phyloP scores from a whole-genome alignment of 306 rosid species.

The Inga oerstediana region DNA sequence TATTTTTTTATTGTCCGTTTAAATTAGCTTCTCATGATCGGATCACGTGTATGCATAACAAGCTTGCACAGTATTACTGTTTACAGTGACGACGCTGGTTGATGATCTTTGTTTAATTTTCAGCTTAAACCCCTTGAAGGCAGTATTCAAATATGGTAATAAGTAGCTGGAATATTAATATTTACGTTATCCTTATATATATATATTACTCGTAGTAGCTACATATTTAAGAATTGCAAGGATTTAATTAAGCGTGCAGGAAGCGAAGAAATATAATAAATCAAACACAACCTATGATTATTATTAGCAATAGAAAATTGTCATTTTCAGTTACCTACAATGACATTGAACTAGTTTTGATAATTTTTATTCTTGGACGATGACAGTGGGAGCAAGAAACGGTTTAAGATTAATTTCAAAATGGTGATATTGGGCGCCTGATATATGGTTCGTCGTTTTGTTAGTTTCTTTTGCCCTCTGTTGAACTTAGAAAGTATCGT shows the following conservation, averaged over 20 bases:
- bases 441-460: background rate
- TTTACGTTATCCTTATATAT: background rate
- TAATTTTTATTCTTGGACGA: background rate
- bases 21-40: background rate
- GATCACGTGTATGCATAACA: too few species aligned
- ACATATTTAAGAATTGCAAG: background rate
- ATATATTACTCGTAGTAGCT: background rate
- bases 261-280: too few species aligned
- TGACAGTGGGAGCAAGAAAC: background rate
- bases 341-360: background rate
- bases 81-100: background rate
- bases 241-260: background rate
- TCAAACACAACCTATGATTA: background rate
- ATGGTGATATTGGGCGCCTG: background rate
- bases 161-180: too few species aligned
- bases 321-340: conserved; percentile 9
- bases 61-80: background rate
- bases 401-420: background rate
- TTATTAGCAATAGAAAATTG: background rate
- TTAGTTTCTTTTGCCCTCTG: background rate
- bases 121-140: too few species aligned
- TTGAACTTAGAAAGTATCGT: conserved; percentile 9
- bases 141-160: too few species aligned
- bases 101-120: too few species aligned
- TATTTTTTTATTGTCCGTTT: background rate